Evolutionary conservation across 257 asterid species (phyloP).

Genomic region (Primulina eburnea): DNA sequence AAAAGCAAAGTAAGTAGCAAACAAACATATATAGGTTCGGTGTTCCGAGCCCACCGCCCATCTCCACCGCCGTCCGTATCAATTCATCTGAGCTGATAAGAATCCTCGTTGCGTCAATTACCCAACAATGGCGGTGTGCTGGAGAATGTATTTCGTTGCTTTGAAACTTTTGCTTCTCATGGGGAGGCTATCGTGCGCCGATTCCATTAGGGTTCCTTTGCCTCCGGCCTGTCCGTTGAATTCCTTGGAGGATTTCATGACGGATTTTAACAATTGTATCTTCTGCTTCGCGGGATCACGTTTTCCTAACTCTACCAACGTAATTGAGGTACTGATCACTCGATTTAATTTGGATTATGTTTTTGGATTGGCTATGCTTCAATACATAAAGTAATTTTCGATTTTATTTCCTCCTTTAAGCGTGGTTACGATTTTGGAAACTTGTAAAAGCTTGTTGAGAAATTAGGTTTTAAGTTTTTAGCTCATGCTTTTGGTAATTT

Average conservation of each 20-base stretch:
- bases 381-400: not conserved
- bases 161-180: slow-evolving; percentile 44
- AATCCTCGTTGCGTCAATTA: too few species aligned
- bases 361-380: too few species aligned
- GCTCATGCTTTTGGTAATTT: too few species aligned
- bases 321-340: slow-evolving; percentile 48
- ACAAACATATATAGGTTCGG: too few species aligned
- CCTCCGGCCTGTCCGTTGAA: slow-evolving; percentile 45
- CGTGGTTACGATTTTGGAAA: too few species aligned
- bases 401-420: too few species aligned
- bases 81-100: too few species aligned
- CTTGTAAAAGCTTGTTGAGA: too few species aligned
- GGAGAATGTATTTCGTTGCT: slow-evolving; percentile 35
- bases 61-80: too few species aligned
- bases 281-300: slow-evolving; percentile 44
- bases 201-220: slow-evolving; percentile 40
- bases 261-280: slow-evolving; percentile 38
- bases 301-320: slow-evolving; percentile 40
- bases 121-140: slow-evolving; percentile 39
- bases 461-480: too few species aligned
- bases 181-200: slow-evolving; percentile 46
- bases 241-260: slow-evolving; percentile 57
- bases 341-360: not conserved
- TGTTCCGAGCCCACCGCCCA: too few species aligned
- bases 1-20: too few species aligned